Evolutionary conservation across 139 green algal species (phyloP), one percentile per base, ranked within the genome.

Genomic region (Micractinium conductrix): DNA sequence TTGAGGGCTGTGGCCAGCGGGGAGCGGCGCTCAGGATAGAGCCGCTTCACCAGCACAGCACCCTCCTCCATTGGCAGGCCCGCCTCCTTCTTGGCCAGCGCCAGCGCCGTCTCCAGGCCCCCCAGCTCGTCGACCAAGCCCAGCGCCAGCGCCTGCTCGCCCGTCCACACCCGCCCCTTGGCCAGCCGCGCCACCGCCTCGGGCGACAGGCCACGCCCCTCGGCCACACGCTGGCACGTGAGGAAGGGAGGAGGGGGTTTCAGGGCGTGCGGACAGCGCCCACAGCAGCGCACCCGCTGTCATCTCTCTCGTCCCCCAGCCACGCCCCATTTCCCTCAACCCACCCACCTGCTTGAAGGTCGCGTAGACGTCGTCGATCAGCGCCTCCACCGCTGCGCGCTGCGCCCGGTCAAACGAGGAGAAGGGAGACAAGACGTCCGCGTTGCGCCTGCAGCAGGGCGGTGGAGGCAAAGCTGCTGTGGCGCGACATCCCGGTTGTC

Each of bases 151-250:
- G 96, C 96, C 70, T 85, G 78, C 37, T 67, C 62, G 16, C 96
- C 96, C 8, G 92, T 93, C 96, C 96, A 98, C 42, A 98, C 95
- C 7, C 96, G 89, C 19, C 95, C 95, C 89, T 98, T 94, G 50
- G 84, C 87, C 33, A 86, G 63, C 30, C 33, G 33, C 21, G 44
- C 21, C 81, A 95, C 89, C 22, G 74, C 45, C 48, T 91, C 87
- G 4, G 85, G 53, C 33, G 42, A 21, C 88, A 93, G 92, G 69
- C 86, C 84, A 14, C 92, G 80, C 0, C 86, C 92, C 60, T 84
- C 53, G 6, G 89, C 88, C 24, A 73, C 81, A 45, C 55, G 50
- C 74, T 81, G 74, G 85, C 80, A 55, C 74, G 45, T 67, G 69
- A 62, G 67, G 78, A n/a, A 10, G 62, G 62, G 4, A 38, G 26